Conservation (phyloP, 2,329 filamentous ascomycete genomes). For the Dothistroma septosporum region DNA sequence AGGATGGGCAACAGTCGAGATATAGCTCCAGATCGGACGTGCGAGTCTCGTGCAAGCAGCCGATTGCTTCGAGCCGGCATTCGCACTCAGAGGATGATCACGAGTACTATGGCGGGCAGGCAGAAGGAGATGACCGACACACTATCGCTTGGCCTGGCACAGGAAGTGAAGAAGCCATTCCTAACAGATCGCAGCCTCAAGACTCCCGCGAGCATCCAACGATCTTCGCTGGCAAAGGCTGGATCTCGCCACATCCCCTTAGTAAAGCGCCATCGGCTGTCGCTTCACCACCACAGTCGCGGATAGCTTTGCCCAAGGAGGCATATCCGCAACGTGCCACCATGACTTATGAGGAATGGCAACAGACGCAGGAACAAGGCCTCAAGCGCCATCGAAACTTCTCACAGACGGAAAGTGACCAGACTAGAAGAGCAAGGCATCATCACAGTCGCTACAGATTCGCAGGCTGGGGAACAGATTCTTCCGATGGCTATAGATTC, state of each 20-base stretch:
- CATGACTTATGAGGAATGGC: conserved; percentile 31
- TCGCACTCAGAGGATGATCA: neutral
- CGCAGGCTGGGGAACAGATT: conserved; percentile 13
- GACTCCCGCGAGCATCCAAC: conserved; percentile 11
- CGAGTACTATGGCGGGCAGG: neutral
- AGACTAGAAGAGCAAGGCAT: conserved; percentile 10
- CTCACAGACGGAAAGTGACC: conserved; percentile 22
- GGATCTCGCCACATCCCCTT: conserved; percentile 35
- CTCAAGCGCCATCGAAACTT: conserved; percentile 19
- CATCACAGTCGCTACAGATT: conserved; percentile 16
- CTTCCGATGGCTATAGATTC: conserved; percentile 5
- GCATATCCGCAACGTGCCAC: conserved; percentile 17
- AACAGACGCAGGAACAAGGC: conserved; percentile 22
- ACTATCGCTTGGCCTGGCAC: neutral
- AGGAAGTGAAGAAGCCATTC: neutral
- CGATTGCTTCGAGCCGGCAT: neutral
- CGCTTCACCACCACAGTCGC: conserved; percentile 23
- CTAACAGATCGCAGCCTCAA: neutral
- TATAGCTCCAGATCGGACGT: neutral
- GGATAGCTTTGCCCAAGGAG: conserved; percentile 22
- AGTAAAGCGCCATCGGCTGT: conserved; percentile 21
- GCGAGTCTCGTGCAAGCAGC: neutral
- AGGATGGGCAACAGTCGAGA: neutral
- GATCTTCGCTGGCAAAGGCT: conserved; percentile 32
- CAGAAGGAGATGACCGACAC: neutral